Evolutionary conservation across 495 filamentous ascomycete genomes (phyloP), one percentile per base, ranked within the genome.

Genomic region (Talaromyces nanjingensis): DNA sequence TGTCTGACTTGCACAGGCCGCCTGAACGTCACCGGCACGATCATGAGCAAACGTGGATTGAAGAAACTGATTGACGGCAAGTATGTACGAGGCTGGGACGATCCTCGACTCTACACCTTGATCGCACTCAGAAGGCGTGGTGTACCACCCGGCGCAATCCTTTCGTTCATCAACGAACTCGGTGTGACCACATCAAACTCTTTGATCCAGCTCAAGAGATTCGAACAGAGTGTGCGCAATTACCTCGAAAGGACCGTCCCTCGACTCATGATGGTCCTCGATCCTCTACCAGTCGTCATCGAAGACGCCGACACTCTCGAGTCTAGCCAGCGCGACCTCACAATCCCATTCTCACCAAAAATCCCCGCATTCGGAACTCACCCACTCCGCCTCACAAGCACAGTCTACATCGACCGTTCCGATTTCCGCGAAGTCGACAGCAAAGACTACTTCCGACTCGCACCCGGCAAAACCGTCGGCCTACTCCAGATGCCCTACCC

Each of bases 381-480:
- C 18, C 45, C 57, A 2, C 29, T 64, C 39, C 34, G 34, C 0
- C 34, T 96, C 72, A 92, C 91, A n/a, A 87, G 87, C 72, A 90
- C 80, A 8, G 83, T 97, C 16, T 97, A 94, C 78, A 97, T 98
- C 58, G 94, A 98, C 71, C 88, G 91, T 55, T 87, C 83, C 39
- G 94, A 98, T 72, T 98, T 97, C 81, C 85, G 94, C 37, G 89
- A 96, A 71, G 83, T 87, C 18, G 91, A 93, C 72, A 86, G 83
- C 68, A 84, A 87, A 55, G 90, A 96, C 64, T 97, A 91, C 79
- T 97, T 96, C 86, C 92, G 96, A 22, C 86, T 98, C 25, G 90
- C 96, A 0, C 93, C 93, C 0, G 91, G 90, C 65, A 94, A 98
- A 76, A 82, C 84, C 6, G 93, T 97, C 53, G 96, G 94, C 53